Evolutionary conservation across 441 rosid species (phyloP).

Genomic region (Flueggea neowawraea): DNA sequence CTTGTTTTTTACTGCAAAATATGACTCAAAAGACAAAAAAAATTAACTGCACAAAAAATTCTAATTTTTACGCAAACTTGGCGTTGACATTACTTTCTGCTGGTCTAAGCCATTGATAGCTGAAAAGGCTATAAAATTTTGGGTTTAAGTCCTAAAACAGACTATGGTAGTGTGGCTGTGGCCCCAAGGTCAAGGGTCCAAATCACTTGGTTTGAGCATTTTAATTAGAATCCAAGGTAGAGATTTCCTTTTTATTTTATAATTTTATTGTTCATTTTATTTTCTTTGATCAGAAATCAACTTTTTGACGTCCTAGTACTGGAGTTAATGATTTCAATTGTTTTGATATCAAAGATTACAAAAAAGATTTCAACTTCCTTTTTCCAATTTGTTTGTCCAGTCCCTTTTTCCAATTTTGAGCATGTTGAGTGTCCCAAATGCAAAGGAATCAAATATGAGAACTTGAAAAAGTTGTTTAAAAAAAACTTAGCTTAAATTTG

Average conservation of each 20-base stretch:
- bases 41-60: too few relatives aligned
- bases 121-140: not conserved
- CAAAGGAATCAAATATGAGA: constrained; percentile 35
- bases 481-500: constrained; percentile 9
- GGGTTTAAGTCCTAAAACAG: not conserved
- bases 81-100: constrained; percentile 7
- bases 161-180: constrained; percentile 1
- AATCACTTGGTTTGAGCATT: constrained; percentile 35
- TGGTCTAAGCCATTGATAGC: constrained; percentile 7
- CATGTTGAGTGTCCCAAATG: constrained; percentile 32
- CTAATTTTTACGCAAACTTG: too few relatives aligned
- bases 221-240: constrained; percentile 42
- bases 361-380: too few relatives aligned
- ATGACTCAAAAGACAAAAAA: too few relatives aligned
- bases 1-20: too few relatives aligned
- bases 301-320: too few relatives aligned
- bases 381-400: too few relatives aligned
- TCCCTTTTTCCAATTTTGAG: constrained; percentile 19
- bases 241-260: not conserved
- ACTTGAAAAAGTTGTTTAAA: constrained; percentile 15
- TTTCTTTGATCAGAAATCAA: too few relatives aligned
- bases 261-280: too few relatives aligned
- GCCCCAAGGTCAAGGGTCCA: constrained; percentile 14
- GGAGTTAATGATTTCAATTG: too few relatives aligned
- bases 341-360: too few relatives aligned